Base-by-base conservation (phyloP, 2,329 filamentous ascomycete species). In the Trichoderma guizhouense region DNA sequence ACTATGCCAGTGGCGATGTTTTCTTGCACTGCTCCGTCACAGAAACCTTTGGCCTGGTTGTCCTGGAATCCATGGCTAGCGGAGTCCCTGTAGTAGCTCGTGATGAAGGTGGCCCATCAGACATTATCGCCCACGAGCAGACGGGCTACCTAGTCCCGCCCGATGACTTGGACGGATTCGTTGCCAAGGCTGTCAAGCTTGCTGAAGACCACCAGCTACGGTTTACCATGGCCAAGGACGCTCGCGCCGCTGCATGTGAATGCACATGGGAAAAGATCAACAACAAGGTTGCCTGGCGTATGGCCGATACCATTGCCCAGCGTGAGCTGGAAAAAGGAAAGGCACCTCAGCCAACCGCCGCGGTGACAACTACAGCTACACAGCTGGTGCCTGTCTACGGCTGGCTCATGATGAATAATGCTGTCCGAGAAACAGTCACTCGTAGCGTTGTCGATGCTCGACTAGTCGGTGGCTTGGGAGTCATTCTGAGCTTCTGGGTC, bases 181-280 rank as follows among this genome's bases (percentile, higher is more conserved):
- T 90, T 21, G 77, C 81, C 18, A 84, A 85, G 74, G 85, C 90
- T 0, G 76, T 85, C 51, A 76, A 84, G 71, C 81, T 92, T 0
- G 84, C 85, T 0, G 79, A 76, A 2, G 83, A 91, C 72, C 61
- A 78, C 0, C 70, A 74, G 0, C 78, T 88, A 18, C 84, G 88
- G 8, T 65, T 75, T 6, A 77, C 74, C 1, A 86, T 92, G 81
- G 81, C 82, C 2, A 71, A 72, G 0, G 81, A 83, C 9, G 86
- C 89, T 1, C 84, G 90, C 67, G 77, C 78, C 24, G 86, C 89
- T 73, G 91, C 90, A 0, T 87, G 87, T 72, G 84, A 89, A 63
- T 90, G 88, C 3, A 92, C 89, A 0, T 93, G 91, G 91, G 89
- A 92, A 72, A 90, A 87, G 81, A 91, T 92, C 79, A 91, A 91